Conservation (phyloP, 1,139 yeast genomes). For the Zygosaccharomyces sapae region DNA sequence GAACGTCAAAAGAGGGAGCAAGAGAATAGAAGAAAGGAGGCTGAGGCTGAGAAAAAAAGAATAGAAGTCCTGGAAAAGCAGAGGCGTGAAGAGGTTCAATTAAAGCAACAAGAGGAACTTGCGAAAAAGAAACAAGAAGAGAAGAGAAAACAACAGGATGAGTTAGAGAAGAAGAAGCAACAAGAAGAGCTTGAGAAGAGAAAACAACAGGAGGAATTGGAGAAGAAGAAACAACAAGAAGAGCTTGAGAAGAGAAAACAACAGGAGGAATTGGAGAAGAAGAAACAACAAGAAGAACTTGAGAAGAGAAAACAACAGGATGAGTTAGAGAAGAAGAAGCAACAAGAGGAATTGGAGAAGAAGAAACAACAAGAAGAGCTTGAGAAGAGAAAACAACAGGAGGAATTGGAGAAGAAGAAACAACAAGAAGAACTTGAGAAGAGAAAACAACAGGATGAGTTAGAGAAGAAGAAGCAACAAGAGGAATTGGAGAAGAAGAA, state of each 20-base stretch:
- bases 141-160: background rate
- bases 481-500: background rate
- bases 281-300: slow-evolving; percentile 2
- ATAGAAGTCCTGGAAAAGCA: slow-evolving; percentile 19
- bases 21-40: background rate
- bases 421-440: background rate
- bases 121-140: slow-evolving; percentile 1
- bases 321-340: background rate
- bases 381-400: background rate
- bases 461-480: background rate
- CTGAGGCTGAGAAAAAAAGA: background rate
- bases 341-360: background rate
- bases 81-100: slow-evolving; percentile 17
- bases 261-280: background rate
- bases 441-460: background rate
- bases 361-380: background rate
- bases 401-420: background rate
- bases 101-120: slow-evolving; percentile 1
- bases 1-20: background rate
- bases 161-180: slow-evolving; percentile 1
- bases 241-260: background rate
- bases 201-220: slow-evolving; percentile 1
- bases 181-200: background rate
- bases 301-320: background rate
- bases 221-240: background rate